phyloP scores from a whole-genome alignment of 1,284 basidiomycete species.

The Microbotryum intermedium region DNA sequence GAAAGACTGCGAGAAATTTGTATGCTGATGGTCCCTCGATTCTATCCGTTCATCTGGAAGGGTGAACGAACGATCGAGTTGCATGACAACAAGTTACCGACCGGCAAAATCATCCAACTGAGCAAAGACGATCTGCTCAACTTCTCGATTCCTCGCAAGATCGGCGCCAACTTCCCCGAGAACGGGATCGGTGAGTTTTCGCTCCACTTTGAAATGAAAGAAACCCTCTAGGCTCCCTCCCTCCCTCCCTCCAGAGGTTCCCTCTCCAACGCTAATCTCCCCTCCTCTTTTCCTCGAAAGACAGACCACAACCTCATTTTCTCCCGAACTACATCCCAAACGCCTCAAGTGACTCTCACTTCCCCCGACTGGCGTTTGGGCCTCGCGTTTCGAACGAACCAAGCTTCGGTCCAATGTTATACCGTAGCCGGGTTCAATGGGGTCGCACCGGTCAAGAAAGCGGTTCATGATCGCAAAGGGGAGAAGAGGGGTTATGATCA shows the following conservation, averaged over 20 bases:
- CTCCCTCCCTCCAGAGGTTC: neutral
- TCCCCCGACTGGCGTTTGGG: neutral
- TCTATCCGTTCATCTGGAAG: neutral
- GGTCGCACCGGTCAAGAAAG: constrained; percentile 5
- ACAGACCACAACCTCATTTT: constrained; percentile 27
- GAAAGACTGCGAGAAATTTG: neutral
- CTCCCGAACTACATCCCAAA: neutral
- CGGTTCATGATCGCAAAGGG: neutral
- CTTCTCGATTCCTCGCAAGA: constrained; percentile 7
- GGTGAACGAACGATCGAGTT: constrained; percentile 13
- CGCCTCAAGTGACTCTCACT: constrained; percentile 22
- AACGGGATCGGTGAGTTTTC: constrained; percentile 20
- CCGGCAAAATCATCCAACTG: constrained; percentile 11
- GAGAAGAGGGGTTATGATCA: constrained; percentile 5
- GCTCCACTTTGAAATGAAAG: no score
- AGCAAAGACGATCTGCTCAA: constrained; percentile 1
- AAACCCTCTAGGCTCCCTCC: no score
- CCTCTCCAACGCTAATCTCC: neutral
- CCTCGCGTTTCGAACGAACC: constrained; percentile 17
- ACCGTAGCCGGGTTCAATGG: constrained; percentile 13
- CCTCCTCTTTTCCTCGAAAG: neutral
- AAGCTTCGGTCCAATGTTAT: constrained; percentile 24
- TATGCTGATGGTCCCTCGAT: neutral
- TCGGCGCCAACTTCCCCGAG: constrained; percentile 17
- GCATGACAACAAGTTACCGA: constrained; percentile 17